Base-by-base conservation (phyloP, 345 rosid genomes). In the Arabis hirsuta region DNA sequence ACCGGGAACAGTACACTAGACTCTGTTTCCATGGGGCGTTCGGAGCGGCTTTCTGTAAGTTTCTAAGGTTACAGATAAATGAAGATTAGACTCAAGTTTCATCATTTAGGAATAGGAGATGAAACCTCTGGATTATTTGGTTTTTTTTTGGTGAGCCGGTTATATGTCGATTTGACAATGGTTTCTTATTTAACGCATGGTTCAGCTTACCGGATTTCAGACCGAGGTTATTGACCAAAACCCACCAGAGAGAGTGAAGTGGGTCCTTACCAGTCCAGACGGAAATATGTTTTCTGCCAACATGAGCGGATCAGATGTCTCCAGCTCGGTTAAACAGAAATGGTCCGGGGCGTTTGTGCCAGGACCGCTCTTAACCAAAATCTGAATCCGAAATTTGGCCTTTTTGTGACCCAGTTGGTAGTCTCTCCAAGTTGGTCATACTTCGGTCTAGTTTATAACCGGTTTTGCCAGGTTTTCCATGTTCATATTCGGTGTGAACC, bases 321-420 rank as follows among this genome's bases (percentile, higher is more conserved):
- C 87, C 55, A 76, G 79, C 62, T 78, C 70, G 7, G 80, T 69
- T 19, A 69, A 74, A 78, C 78, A 80, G 52, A 60, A 78, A 66
- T 88, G 95, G 89, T 82, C 82, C 19, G 76, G 81, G 58, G 70
- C 79, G 16, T 82, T 86, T 67, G 69, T 73, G 84, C 22, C 73
- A 76, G 48, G 78, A 76, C 43, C 58, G 45, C 52, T 64, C 24
- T 22, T 76, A 64, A 69, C 62, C 42, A 43, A 20, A 20, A 34
- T 50, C 55, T 55, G 20, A 62, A 51, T 67, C 67, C 31, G 55
- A 9, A 16, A 9, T 48, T 69, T 55, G 39, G 36, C 51, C 13
- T 39, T 14, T 19, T 3, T 39, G 65, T 62, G 8, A 7, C 4
- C 46, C 19, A 29, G 68, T 67, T 46, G 26, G 62, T 53, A 75